Percentiles rank a stretch among this genome's conserved stretches.
Evolutionary conservation across 768 basidiomycete genomes (phyloP).

Genomic region (Russula compacta): DNA sequence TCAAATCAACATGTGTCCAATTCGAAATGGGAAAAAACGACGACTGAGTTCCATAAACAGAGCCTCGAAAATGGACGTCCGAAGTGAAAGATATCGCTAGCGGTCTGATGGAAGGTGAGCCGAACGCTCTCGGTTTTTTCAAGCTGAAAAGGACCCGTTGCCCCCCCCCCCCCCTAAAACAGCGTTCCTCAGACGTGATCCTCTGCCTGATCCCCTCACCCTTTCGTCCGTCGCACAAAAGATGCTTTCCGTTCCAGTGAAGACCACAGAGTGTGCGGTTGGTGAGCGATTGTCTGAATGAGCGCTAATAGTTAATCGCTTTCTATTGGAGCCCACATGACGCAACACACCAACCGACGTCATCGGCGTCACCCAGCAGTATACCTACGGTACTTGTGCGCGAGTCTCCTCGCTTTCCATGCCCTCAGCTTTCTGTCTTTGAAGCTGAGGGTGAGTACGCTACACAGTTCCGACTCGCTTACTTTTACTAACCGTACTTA

Average conservation of each 20-base stretch:
- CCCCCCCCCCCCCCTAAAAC: no score
- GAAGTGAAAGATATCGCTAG: constrained; percentile 47
- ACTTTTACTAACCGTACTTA: no score
- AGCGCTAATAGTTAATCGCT: not conserved
- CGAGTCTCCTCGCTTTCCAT: no score
- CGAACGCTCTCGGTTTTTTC: not conserved
- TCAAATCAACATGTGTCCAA: not conserved
- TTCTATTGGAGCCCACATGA: no score
- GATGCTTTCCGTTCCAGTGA: constrained; percentile 40
- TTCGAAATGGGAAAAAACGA: constrained; percentile 34
- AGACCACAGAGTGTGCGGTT: constrained; percentile 36
- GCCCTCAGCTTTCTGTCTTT: no score
- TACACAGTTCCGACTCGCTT: no score
- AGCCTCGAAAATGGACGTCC: constrained; percentile 37
- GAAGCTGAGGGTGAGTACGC: no score
- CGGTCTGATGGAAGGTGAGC: constrained; percentile 40
- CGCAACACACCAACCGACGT: no score
- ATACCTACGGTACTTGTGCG: no score
- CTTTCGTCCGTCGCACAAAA: constrained; percentile 47
- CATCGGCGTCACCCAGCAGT: no score
- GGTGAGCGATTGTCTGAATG: not conserved
- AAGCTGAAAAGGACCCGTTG: not conserved
- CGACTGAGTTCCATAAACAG: constrained; percentile 8
- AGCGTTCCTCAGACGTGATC: constrained; percentile 19
- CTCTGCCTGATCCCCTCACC: constrained; percentile 47